Percentiles rank a stretch among this genome's conserved stretches.
Conservation (phyloP, 495 filamentous ascomycete genomes). For the Lepidopterella palustris region DNA sequence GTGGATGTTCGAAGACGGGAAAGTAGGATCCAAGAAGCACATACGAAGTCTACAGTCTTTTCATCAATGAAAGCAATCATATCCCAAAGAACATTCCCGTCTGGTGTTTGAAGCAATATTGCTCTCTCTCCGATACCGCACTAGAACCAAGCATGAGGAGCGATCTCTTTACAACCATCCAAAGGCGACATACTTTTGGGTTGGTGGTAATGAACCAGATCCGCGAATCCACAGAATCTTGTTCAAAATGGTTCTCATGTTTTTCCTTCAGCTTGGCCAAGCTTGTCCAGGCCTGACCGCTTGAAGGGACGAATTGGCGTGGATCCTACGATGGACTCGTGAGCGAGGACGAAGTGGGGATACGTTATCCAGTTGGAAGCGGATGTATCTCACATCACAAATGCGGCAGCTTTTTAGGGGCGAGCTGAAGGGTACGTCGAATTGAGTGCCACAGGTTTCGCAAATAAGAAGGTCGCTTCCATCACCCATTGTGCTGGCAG, state of each 20-base stretch:
- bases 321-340: constrained; percentile 42
- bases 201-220: constrained; percentile 51
- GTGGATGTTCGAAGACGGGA: neutral
- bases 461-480: constrained; percentile 53
- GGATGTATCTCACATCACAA: constrained; percentile 53
- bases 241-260: constrained; percentile 39
- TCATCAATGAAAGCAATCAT: constrained; percentile 58
- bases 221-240: constrained; percentile 35
- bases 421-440: constrained; percentile 43
- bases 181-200: constrained; percentile 42
- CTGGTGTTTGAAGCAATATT: constrained; percentile 52
- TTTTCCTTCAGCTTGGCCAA: constrained; percentile 36
- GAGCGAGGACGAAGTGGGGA: neutral
- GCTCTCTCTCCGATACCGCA: constrained; percentile 68
- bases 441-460: constrained; percentile 65
- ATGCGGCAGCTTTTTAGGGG: constrained; percentile 56
- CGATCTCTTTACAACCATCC: neutral
- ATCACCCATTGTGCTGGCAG: constrained; percentile 10
- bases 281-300: constrained; percentile 48
- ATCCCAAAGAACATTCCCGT: constrained; percentile 71
- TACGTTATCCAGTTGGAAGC: neutral
- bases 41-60: constrained; percentile 43
- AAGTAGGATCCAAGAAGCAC: constrained; percentile 6
- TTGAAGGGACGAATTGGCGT: constrained; percentile 55
- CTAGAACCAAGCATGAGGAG: constrained; percentile 8